These are phyloP conservation scores for Dactylellina parvicollis DNA, from an alignment of 2,329 filamentous ascomycete genomes.

Conservation along the genomic window DNA sequence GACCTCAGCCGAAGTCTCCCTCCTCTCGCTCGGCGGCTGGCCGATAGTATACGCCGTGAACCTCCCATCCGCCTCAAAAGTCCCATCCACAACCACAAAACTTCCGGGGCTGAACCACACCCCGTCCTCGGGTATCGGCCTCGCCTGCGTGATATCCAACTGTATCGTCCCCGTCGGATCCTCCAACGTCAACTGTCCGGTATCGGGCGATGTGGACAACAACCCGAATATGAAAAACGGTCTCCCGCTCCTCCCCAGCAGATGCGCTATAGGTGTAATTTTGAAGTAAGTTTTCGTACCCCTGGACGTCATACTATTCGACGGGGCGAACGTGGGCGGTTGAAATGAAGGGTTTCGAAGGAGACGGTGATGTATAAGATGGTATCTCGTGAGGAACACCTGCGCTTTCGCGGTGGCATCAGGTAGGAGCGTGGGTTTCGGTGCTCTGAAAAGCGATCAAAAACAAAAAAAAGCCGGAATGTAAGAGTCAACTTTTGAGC, in stretches of 20 bases:
- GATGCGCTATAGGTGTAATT: constrained; percentile 82
- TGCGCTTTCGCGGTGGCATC: constrained; percentile 81
- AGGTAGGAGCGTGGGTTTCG: constrained; percentile 77
- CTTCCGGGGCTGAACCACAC: constrained; percentile 95
- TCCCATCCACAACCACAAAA: constrained; percentile 92
- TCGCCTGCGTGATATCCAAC: constrained; percentile 82
- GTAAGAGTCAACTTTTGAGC: constrained; percentile 49
- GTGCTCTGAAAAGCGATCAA: constrained; percentile 64
- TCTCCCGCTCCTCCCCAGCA: constrained; percentile 63
- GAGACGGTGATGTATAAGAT: constrained; percentile 89
- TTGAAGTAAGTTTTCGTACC: constrained; percentile 76
- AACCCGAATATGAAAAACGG: constrained; percentile 58
- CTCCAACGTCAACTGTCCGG: constrained; percentile 79
- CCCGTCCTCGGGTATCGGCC: constrained; percentile 82
- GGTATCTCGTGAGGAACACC: constrained; percentile 88
- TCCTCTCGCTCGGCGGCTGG: constrained; percentile 87
- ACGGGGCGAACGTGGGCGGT: constrained; percentile 70
- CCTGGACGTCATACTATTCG: constrained; percentile 70
- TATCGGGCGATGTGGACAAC: constrained; percentile 80
- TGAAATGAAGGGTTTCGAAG: constrained; percentile 91
- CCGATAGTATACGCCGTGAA: constrained; percentile 92
- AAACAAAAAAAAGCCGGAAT: neutral
- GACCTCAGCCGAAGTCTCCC: constrained; percentile 70
- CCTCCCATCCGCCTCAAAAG: constrained; percentile 96
- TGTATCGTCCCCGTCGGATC: constrained; percentile 89